A percentile compares a stretch with the other conserved stretches of the same genome.
phyloP scores from a whole-genome alignment of 345 rosid species.

The Dimocarpus longan region DNA sequence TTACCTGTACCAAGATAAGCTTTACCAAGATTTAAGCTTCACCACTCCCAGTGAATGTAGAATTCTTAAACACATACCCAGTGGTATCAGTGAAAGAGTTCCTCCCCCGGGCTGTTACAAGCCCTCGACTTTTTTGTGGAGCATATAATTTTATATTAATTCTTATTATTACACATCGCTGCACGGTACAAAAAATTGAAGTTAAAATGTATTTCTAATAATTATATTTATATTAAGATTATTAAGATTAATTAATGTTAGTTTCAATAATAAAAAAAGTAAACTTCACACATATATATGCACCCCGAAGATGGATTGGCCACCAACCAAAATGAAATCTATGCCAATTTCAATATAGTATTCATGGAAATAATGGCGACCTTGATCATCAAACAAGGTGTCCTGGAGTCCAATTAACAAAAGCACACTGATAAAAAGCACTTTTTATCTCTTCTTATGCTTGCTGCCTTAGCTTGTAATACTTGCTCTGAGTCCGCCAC shows the following conservation, averaged over 20 bases:
- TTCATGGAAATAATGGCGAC: slow-evolving; percentile 34
- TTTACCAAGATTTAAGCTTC: slow-evolving; percentile 14
- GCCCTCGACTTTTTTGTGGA: slow-evolving; percentile 20
- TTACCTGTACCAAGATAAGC: background rate
- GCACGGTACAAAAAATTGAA: background rate
- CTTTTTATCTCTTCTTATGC: slow-evolving; percentile 38
- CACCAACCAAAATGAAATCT: slow-evolving; percentile 50
- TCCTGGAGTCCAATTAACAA: slow-evolving; percentile 49
- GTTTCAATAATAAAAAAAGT: background rate
- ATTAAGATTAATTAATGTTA: background rate
- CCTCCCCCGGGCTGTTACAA: slow-evolving; percentile 40
- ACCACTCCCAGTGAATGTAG: slow-evolving; percentile 26
- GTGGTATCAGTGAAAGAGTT: background rate
- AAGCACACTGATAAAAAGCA: background rate
- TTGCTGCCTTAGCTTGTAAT: slow-evolving; percentile 35
- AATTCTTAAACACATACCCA: slow-evolving; percentile 35
- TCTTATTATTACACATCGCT: slow-evolving; percentile 22
- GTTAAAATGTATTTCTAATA: background rate
- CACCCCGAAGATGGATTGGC: slow-evolving; percentile 48
- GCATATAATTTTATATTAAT: slow-evolving; percentile 9
- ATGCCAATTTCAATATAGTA: slow-evolving; percentile 44
- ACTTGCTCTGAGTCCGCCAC: slow-evolving; percentile 7
- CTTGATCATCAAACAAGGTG: slow-evolving; percentile 39
- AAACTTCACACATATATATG: background rate
- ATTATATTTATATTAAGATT: too few relatives aligned